Conservation (phyloP, 1,284 basidiomycete genomes). For the Violaceomyces palustris region DNA sequence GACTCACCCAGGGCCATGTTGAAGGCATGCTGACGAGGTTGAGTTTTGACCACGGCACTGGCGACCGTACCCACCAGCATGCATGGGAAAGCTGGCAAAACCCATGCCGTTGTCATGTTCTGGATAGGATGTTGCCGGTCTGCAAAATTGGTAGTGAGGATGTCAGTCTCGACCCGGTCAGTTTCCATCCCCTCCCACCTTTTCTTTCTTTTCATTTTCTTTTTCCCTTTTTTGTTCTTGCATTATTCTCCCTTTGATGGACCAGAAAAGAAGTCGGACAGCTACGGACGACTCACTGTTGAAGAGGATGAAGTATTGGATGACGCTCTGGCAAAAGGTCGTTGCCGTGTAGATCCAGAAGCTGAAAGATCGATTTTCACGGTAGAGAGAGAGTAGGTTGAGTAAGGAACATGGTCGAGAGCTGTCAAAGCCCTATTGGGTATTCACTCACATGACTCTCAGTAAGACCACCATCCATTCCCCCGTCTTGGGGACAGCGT, state of each 20-base stretch:
- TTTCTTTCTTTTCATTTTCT: too few relatives aligned
- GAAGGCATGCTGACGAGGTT: conserved; percentile 1
- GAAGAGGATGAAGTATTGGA: not conserved
- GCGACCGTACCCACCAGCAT: conserved; percentile 28
- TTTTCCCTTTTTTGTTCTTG: too few relatives aligned
- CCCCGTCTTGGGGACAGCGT: not conserved
- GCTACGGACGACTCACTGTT: not conserved
- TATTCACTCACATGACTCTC: too few relatives aligned
- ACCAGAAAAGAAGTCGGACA: too few relatives aligned
- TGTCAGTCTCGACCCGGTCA: too few relatives aligned
- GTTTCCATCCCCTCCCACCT: too few relatives aligned
- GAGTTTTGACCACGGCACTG: conserved; percentile 1
- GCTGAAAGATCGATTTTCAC: too few relatives aligned
- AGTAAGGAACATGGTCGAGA: too few relatives aligned
- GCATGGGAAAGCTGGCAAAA: conserved; percentile 27
- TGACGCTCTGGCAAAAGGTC: not conserved
- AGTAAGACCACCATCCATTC: not conserved
- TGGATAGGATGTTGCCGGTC: conserved; percentile 8
- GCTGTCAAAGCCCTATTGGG: too few relatives aligned
- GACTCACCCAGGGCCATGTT: conserved; percentile 9
- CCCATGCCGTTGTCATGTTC: conserved; percentile 21
- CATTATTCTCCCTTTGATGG: too few relatives aligned
- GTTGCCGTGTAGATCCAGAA: conserved; percentile 18
- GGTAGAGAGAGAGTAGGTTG: too few relatives aligned
- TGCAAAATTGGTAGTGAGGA: too few relatives aligned